phyloP scores from a whole-genome alignment of 2,329 filamentous ascomycete species.

The Alternaria panax region DNA sequence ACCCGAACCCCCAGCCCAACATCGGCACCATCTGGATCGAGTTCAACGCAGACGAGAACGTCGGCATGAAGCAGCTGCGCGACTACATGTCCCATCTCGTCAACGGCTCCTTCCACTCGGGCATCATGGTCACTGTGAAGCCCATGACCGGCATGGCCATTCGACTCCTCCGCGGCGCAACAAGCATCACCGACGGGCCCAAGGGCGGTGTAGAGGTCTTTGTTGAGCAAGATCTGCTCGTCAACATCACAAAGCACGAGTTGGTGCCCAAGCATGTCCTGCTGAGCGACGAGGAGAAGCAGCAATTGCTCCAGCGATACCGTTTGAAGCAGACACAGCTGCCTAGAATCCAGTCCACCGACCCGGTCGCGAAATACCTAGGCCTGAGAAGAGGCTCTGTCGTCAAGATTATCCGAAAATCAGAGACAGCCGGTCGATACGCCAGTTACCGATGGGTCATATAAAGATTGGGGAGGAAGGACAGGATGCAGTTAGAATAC shows the following conservation, averaged over 20 bases:
- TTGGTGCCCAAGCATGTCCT: conserved; percentile 93
- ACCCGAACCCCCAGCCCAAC: conserved; percentile 74
- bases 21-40: conserved; percentile 93
- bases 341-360: conserved; percentile 86
- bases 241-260: conserved; percentile 98
- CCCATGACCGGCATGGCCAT: conserved; percentile 81
- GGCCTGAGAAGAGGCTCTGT: conserved; percentile 91
- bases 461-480: conserved; percentile 23
- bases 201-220: conserved; percentile 95
- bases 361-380: conserved; percentile 91
- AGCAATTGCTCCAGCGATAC: conserved; percentile 83
- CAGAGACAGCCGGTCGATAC: conserved; percentile 94
- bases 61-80: conserved; percentile 93
- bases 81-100: conserved; percentile 84
- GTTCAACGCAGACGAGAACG: conserved; percentile 79
- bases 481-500: neutral
- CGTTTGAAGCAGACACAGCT: conserved; percentile 97
- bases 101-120: conserved; percentile 82
- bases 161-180: conserved; percentile 43
- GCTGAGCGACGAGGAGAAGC: conserved; percentile 89
- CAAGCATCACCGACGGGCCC: conserved; percentile 55
- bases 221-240: conserved; percentile 90
- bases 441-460: conserved; percentile 85
- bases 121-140: conserved; percentile 86
- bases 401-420: conserved; percentile 96